Percentiles rank a stretch among this genome's conserved stretches.
phyloP scores from a whole-genome alignment of 2,329 filamentous ascomycete genomes.

The Incumbomyces delicatus region DNA sequence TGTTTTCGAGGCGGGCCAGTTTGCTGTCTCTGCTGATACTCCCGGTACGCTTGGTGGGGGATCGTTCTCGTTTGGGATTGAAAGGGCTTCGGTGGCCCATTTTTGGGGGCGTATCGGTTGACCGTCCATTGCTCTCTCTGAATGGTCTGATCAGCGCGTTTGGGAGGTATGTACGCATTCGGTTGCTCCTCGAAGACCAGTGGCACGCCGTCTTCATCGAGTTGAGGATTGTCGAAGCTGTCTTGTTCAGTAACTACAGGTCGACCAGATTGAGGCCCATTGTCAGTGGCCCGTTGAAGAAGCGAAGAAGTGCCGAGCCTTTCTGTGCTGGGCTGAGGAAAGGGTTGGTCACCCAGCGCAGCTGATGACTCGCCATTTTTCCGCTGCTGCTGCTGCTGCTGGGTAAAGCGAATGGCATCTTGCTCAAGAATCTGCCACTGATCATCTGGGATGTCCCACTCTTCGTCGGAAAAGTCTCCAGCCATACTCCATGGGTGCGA shows the following conservation, averaged over 20 bases:
- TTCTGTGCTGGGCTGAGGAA: conserved; percentile 4
- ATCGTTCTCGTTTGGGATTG: neutral
- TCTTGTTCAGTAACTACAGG: conserved; percentile 25
- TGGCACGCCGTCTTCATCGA: conserved; percentile 28
- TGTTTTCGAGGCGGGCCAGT: neutral
- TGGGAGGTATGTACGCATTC: conserved; percentile 9
- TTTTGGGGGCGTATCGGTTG: conserved; percentile 17
- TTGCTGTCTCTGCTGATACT: conserved; percentile 6
- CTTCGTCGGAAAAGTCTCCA: conserved; percentile 31
- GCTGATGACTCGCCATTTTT: neutral
- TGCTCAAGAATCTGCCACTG: conserved; percentile 37
- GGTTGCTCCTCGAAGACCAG: conserved; percentile 20
- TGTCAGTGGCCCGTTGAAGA: neutral
- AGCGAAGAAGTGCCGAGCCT: conserved; percentile 1
- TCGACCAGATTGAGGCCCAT: neutral
- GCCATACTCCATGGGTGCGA: conserved; percentile 5
- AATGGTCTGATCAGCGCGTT: conserved; percentile 14
- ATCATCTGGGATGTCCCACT: conserved; percentile 33
- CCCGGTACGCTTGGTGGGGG: conserved; percentile 6
- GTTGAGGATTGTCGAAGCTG: conserved; percentile 30
- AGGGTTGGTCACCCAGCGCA: neutral
- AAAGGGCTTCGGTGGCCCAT: conserved; percentile 4
- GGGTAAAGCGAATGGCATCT: conserved; percentile 35
- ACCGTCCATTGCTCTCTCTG: conserved; percentile 21
- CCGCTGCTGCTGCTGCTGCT: conserved; percentile 14